Conservation (phyloP, 2,329 filamentous ascomycete genomes). For the Phoma sp. region DNA sequence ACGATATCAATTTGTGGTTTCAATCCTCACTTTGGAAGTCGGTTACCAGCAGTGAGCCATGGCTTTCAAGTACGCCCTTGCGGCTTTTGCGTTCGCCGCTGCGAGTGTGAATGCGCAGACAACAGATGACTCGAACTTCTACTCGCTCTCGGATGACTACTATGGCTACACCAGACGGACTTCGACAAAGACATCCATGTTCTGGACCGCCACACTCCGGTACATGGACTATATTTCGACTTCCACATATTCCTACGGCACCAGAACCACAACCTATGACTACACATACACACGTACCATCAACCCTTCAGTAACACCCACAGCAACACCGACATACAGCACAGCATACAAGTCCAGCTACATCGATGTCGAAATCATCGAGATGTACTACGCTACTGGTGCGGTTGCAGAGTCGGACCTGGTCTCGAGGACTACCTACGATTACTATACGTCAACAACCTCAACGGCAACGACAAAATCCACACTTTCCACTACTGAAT, state of each 20-base stretch:
- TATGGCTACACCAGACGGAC: slow-evolving; percentile 3
- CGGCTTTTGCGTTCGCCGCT: slow-evolving; percentile 22
- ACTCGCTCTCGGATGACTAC: slow-evolving; percentile 12
- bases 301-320: slow-evolving; percentile 36
- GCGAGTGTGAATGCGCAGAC: slow-evolving; percentile 16
- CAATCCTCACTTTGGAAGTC: slow-evolving; percentile 4
- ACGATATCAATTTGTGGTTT: slow-evolving; percentile 20
- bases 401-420: slow-evolving; percentile 37
- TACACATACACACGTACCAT: slow-evolving; percentile 27
- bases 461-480: slow-evolving; percentile 12
- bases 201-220: slow-evolving; percentile 37
- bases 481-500: slow-evolving; percentile 20
- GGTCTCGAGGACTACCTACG: slow-evolving; percentile 13
- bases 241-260: slow-evolving; percentile 22
- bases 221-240: slow-evolving; percentile 25
- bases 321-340: slow-evolving; percentile 28
- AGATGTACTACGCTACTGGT: slow-evolving; percentile 31
- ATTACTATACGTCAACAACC: slow-evolving; percentile 18
- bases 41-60: slow-evolving; percentile 15
- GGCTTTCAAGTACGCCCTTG: slow-evolving; percentile 22
- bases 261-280: slow-evolving; percentile 12
- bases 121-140: slow-evolving; percentile 7
- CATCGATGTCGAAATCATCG: slow-evolving; percentile 25
- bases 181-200: slow-evolving; percentile 20
- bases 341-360: slow-evolving; percentile 15